Evolutionary conservation across 805 yeast genomes (phyloP).

Genomic region (Wickerhamiella slavikovae): DNA sequence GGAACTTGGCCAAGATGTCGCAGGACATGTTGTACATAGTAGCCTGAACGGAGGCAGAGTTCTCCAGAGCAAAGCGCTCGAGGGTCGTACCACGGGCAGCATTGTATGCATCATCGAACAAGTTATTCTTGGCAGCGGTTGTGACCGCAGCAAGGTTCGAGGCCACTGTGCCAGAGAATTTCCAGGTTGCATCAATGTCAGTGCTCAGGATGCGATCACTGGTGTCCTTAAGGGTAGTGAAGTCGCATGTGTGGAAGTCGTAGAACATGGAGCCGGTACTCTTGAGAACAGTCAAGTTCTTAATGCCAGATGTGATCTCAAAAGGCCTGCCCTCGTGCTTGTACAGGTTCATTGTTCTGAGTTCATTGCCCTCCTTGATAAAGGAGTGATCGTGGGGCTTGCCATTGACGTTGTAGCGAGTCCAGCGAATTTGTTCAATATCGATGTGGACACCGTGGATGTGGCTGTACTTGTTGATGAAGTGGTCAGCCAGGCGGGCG

Average conservation of each 20-base stretch:
- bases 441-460: conserved; percentile 49
- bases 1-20: conserved; percentile 39
- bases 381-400: conserved; percentile 68
- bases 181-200: conserved; percentile 59
- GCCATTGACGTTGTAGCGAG: conserved; percentile 55
- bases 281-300: conserved; percentile 67
- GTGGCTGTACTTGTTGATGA: conserved; percentile 54
- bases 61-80: conserved; percentile 61
- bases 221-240: conserved; percentile 71
- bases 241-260: conserved; percentile 71
- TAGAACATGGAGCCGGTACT: conserved; percentile 86
- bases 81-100: conserved; percentile 49
- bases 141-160: conserved; percentile 8
- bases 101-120: conserved; percentile 45
- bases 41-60: conserved; percentile 89
- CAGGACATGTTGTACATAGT: conserved; percentile 88
- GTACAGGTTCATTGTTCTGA: conserved; percentile 29
- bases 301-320: conserved; percentile 43
- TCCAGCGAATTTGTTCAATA: conserved; percentile 62
- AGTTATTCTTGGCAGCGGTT: conserved; percentile 20
- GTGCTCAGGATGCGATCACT: conserved; percentile 74
- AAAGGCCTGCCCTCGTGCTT: conserved; percentile 23
- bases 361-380: conserved; percentile 66
- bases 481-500: conserved; percentile 64
- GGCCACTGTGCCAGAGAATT: conserved; percentile 30